phyloP scores from a whole-genome alignment of 305 asterid genomes.

The Fraxinus xanthoxyloides region DNA sequence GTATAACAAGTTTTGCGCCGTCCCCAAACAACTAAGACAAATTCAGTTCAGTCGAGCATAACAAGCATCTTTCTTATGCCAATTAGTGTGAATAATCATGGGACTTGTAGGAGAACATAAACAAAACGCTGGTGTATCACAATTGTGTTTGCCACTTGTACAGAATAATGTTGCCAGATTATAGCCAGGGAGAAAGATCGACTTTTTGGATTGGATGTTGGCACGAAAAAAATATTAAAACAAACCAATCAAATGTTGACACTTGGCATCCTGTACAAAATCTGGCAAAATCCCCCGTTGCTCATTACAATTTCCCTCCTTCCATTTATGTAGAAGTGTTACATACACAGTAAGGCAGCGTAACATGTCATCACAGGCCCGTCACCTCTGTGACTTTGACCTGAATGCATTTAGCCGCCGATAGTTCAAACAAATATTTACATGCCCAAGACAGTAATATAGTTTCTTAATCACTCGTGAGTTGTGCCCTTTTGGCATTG shows the following conservation, averaged over 20 bases:
- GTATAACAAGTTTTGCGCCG: background rate
- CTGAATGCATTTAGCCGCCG: conserved; percentile 55
- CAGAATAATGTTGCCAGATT: too few relatives aligned
- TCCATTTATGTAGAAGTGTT: conserved; percentile 36
- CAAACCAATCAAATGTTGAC: too few relatives aligned
- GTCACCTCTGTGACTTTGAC: conserved; percentile 98
- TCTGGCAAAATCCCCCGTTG: too few relatives aligned
- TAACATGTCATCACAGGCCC: conserved; percentile 54
- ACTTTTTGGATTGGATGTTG: too few relatives aligned
- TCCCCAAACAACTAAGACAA: background rate
- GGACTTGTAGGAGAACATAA: conserved; percentile 28
- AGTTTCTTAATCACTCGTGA: conserved; percentile 42
- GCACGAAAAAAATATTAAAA: too few relatives aligned
- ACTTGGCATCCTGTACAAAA: too few relatives aligned
- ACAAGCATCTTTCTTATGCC: background rate
- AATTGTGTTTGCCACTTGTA: background rate
- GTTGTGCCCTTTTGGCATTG: conserved; percentile 50
- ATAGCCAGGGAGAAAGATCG: too few relatives aligned
- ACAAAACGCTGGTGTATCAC: conserved; percentile 48
- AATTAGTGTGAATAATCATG: background rate
- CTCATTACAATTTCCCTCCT: conserved; percentile 26
- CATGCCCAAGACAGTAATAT: conserved; percentile 47
- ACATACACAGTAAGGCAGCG: conserved; percentile 42
- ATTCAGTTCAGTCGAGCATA: background rate
- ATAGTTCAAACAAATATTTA: conserved; percentile 57